Base-by-base conservation (phyloP, 1,284 basidiomycete genomes). In the Cryptococcus neoformans region DNA sequence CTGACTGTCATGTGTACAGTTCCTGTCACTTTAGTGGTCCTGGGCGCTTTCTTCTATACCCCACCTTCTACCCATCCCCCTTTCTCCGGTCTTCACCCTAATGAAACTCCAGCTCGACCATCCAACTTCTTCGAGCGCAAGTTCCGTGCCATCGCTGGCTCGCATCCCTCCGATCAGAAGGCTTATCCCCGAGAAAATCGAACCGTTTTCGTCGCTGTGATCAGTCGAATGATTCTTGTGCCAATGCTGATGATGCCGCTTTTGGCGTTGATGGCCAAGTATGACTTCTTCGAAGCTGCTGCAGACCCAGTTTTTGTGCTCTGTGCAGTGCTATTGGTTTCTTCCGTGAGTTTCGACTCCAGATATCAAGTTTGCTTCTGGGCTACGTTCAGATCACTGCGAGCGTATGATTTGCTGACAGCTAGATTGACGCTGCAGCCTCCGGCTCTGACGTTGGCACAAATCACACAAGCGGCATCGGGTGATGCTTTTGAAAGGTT, bases 401-500 rank as follows among this genome's bases (percentile, higher is more conserved):
- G 12, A 49, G 28, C 36, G 21, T 34, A 55, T 53, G 35, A 9
- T 51, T 34, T 49, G 44, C 14, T 44, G 14, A 37, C 34, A 36
- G 35, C 72, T 47, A 28, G n/a, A 21, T 21, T 21, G 21, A 21
- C 21, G 21, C 21, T 67, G 8, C 63, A 73, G 62, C 80, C 80
- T 4, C 79, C 79, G 0, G 79, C 80, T 1, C 58, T 77, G 47
- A 72, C 74, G 3, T 63, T 79, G 17, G 78, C 78, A 2, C 81
- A 94, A 81, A 92, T 95, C 69, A 92, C 91, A 1, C 89, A 91
- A 77, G 89, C 89, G 4, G 89, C 86, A 2, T 87, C 87, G 0
- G 90, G 90, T 9, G 89, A 92, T 68, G 87, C 90, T 0, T 95
- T 97, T 70, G 93, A 97, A 76, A 81, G 90, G 6, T 82, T 97